phyloP scores from a whole-genome alignment of 73 alveolate genomes.

The Paramecium octaurelia region DNA sequence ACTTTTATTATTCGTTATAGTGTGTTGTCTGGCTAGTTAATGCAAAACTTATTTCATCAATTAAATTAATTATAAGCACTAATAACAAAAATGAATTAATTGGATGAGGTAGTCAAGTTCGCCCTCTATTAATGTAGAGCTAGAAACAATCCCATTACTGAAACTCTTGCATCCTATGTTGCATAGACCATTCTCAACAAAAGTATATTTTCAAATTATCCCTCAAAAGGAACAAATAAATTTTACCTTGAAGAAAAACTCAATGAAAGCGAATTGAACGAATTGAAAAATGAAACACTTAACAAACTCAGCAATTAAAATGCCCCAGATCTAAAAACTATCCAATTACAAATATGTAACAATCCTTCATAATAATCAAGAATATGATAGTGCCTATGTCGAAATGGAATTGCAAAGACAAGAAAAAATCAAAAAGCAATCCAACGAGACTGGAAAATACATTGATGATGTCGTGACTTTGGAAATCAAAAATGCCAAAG shows the following conservation, averaged over 20 bases:
- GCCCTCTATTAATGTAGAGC: slow-evolving; percentile 89
- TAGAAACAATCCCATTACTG: slow-evolving; percentile 89
- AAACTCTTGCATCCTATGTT: slow-evolving; percentile 89
- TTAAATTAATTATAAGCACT: neutral
- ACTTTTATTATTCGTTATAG: neutral
- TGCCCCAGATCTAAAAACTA: slow-evolving; percentile 67
- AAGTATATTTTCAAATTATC: slow-evolving; percentile 44
- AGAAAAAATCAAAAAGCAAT: slow-evolving; percentile 70
- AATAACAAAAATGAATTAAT: slow-evolving; percentile 70
- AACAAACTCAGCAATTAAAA: slow-evolving; percentile 64
- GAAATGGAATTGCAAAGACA: slow-evolving; percentile 79
- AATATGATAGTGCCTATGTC: slow-evolving; percentile 87
- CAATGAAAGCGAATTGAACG: slow-evolving; percentile 84
- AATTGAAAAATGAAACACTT: slow-evolving; percentile 71
- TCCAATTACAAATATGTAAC: slow-evolving; percentile 72
- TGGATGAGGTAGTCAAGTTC: slow-evolving; percentile 85
- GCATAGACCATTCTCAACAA: slow-evolving; percentile 84
- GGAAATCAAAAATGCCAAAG: slow-evolving; percentile 87
- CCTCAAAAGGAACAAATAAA: slow-evolving; percentile 66
- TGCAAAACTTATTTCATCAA: neutral
- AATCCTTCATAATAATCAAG: neutral
- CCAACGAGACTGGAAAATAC: slow-evolving; percentile 83
- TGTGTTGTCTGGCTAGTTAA: neutral
- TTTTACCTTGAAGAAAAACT: slow-evolving; percentile 79
- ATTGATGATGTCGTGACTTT: slow-evolving; percentile 88